These are phyloP conservation scores for Penicillium polonicum DNA, from an alignment of 2,329 filamentous ascomycete species.

Conservation along the genomic window DNA sequence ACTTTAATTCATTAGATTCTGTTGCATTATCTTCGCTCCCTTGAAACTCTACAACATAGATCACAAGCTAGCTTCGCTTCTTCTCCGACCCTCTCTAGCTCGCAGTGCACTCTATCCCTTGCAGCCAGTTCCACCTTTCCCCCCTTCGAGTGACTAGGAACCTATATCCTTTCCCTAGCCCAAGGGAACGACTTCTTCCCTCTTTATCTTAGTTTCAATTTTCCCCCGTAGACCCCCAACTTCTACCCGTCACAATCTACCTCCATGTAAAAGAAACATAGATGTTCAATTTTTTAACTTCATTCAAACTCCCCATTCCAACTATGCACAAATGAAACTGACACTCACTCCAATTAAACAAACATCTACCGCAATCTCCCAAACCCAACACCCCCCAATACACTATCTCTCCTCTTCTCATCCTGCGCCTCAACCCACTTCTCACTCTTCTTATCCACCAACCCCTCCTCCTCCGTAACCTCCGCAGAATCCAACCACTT, in stretches of 20 bases:
- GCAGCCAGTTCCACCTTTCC: not conserved
- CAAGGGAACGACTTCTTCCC: too few species aligned
- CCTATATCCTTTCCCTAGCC: not conserved
- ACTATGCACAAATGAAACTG: not conserved
- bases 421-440: slow-evolving; percentile 17
- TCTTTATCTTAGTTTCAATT: too few species aligned
- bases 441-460: slow-evolving; percentile 13
- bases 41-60: not conserved
- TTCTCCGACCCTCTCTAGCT: fast-evolving
- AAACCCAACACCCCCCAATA: slow-evolving; percentile 10
- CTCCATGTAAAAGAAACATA: not conserved
- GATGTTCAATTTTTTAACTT: not conserved
- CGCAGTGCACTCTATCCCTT: not conserved
- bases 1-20: slow-evolving; percentile 18
- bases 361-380: not conserved
- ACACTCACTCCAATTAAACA: not conserved
- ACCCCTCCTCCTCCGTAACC: slow-evolving; percentile 13
- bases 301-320: not conserved
- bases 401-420: slow-evolving; percentile 5
- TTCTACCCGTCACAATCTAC: too few species aligned
- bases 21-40: not conserved
- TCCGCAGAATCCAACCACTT: slow-evolving; percentile 15
- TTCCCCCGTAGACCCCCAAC: fast-evolving
- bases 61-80: fast-evolving
- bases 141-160: not conserved